Evolutionary conservation across 768 basidiomycete species (phyloP).

Genomic region (Mrakia blollopis): DNA sequence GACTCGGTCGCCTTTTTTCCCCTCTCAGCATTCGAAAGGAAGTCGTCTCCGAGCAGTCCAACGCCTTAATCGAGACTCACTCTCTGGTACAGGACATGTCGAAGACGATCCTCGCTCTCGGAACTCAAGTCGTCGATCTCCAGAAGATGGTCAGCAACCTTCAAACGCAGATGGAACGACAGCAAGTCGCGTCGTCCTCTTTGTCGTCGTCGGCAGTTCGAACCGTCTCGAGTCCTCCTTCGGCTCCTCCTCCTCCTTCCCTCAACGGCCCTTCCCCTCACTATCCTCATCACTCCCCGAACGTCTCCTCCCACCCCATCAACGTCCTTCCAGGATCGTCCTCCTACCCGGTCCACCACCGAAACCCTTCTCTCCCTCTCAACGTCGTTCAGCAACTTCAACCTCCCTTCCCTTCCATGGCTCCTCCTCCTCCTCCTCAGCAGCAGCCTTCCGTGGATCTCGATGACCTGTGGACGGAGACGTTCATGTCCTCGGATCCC

Average conservation of each 20-base stretch:
- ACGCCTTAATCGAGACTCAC: constrained; percentile 24
- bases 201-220: not conserved
- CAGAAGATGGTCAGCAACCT: constrained; percentile 13
- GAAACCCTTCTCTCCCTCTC: not conserved
- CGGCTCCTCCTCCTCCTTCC: not conserved
- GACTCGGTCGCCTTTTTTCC: not conserved
- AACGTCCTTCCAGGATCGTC: constrained; percentile 3
- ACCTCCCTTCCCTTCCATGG: not conserved
- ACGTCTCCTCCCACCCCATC: constrained; percentile 19
- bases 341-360: constrained; percentile 16
- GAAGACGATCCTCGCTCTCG: constrained; percentile 23
- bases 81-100: constrained; percentile 25
- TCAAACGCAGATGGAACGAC: constrained; percentile 17
- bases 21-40: constrained; percentile 29
- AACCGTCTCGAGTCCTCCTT: not conserved
- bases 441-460: not conserved
- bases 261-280: not conserved
- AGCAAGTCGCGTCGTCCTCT: constrained; percentile 4
- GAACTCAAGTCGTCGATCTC: constrained; percentile 22
- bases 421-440: not conserved
- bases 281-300: not conserved
- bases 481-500: constrained; percentile 21
- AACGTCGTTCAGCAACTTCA: not conserved
- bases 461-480: constrained; percentile 25
- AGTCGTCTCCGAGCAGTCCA: constrained; percentile 25